phyloP scores from a whole-genome alignment of 2,329 filamentous ascomycete genomes.

The Calonectria honghensis region DNA sequence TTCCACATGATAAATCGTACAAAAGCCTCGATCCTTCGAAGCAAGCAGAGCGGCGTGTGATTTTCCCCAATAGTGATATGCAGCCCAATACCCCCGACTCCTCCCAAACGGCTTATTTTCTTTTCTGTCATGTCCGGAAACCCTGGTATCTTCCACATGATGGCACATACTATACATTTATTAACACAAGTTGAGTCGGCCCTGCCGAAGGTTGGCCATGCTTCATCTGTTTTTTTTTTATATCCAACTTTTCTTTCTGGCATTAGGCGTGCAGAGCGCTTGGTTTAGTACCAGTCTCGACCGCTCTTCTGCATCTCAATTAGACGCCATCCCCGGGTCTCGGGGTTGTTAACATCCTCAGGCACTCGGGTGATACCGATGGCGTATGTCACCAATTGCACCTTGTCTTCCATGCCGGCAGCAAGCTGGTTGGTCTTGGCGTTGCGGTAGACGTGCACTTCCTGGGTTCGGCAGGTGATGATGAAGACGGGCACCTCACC shows the following conservation, averaged over 20 bases:
- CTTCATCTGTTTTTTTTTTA: conserved; percentile 48
- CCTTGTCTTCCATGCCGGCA: conserved; percentile 98
- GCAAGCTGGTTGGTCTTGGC: conserved; percentile 92
- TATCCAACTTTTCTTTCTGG: conserved; percentile 51
- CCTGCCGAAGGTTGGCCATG: conserved; percentile 36
- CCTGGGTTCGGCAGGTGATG: conserved; percentile 95
- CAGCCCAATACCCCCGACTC: conserved; percentile 51
- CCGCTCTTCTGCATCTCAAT: conserved; percentile 99
- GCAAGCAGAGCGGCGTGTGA: conserved; percentile 60
- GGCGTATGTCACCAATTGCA: conserved; percentile 97
- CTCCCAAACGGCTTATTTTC: conserved; percentile 44
- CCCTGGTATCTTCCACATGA: conserved; percentile 54
- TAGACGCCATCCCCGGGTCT: conserved; percentile 96
- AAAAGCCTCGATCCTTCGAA: conserved; percentile 53
- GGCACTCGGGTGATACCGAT: conserved; percentile 96
- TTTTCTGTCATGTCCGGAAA: conserved; percentile 51
- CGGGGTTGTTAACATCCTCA: conserved; percentile 96
- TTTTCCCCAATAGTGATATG: conserved; percentile 49
- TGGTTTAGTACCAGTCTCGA: conserved; percentile 82
- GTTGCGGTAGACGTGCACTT: conserved; percentile 97
- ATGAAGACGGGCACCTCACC: conserved; percentile 97
- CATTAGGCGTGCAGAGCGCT: conserved; percentile 48
- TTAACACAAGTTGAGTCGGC: conserved; percentile 56
- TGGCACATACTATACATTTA: conserved; percentile 59
- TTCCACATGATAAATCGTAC: conserved; percentile 55